Percentiles rank a stretch among this genome's conserved stretches.
Conservation (phyloP, 2,329 filamentous ascomycete species). For the Neopestalotiopsis rosae region DNA sequence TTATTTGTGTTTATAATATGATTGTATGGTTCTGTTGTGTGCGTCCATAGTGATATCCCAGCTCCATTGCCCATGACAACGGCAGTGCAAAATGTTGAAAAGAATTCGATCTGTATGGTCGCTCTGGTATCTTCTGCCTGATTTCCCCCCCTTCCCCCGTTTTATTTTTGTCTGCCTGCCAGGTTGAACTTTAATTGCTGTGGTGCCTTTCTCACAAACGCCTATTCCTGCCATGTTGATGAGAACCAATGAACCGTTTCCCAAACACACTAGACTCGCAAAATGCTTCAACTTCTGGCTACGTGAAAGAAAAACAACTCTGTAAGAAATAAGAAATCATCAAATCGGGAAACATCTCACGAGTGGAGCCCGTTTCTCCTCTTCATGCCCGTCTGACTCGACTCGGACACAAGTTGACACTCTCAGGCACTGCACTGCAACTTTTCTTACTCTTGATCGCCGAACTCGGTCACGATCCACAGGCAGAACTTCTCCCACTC, state of each 20-base stretch:
- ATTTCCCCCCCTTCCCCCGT: not conserved
- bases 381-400: not conserved
- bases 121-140: not conserved
- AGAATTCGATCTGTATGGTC: not conserved
- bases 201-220: slow-evolving; percentile 5
- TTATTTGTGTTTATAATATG: too few relatives aligned
- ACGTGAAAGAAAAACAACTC: not conserved
- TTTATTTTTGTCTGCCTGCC: slow-evolving; percentile 9
- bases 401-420: not conserved
- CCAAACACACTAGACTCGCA: not conserved
- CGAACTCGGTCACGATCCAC: slow-evolving; percentile 84
- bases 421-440: not conserved
- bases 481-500: slow-evolving; percentile 91
- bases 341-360: not conserved
- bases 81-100: slow-evolving; percentile 3
- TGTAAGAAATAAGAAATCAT: not conserved
- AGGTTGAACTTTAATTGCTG: slow-evolving; percentile 17
- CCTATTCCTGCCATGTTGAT: not conserved
- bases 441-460: slow-evolving; percentile 35
- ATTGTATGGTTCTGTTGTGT: too few relatives aligned
- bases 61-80: not conserved
- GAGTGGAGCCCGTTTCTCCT: not conserved
- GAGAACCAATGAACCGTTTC: not conserved
- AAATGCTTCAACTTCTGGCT: not conserved
- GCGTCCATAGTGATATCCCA: not conserved